Percentiles rank a stretch among this genome's conserved stretches.
Evolutionary conservation across 2,329 filamentous ascomycete genomes (phyloP).

Genomic region (Pseudogymnoascus sp.): DNA sequence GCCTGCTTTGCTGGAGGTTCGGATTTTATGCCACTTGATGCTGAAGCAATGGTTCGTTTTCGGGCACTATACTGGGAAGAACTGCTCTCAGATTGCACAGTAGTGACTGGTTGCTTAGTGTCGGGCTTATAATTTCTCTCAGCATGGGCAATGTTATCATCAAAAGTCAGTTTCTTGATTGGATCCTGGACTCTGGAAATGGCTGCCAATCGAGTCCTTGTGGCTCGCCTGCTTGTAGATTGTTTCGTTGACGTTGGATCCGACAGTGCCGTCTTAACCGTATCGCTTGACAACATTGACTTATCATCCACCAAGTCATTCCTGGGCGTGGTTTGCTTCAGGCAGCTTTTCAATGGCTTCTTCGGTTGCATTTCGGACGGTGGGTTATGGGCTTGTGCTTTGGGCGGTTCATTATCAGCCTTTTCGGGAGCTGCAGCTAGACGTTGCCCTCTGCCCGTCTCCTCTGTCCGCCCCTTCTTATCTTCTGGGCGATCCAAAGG

Average conservation of each 20-base stretch:
- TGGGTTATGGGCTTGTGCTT: background rate
- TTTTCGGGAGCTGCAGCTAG: background rate
- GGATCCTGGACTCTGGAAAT: background rate
- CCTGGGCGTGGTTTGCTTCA: background rate
- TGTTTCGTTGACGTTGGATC: slow-evolving; percentile 17
- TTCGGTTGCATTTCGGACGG: background rate
- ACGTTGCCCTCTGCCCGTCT: background rate
- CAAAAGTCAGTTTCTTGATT: background rate
- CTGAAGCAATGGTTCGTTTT: background rate
- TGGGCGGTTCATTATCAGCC: background rate
- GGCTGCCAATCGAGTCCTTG: background rate
- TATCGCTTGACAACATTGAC: background rate
- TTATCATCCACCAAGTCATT: background rate
- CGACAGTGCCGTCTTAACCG: background rate
- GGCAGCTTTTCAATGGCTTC: background rate
- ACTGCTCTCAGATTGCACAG: background rate
- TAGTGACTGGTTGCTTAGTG: background rate
- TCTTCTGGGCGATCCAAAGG: background rate
- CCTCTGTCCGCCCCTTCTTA: background rate
- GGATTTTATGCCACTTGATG: background rate
- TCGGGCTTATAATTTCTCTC: background rate
- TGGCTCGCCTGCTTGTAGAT: slow-evolving; percentile 16
- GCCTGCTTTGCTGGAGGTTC: background rate
- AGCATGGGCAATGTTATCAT: no score
- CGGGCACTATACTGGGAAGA: background rate